Base-by-base conservation (phyloP, 441 rosid genomes). In the Flueggea neowawraea region DNA sequence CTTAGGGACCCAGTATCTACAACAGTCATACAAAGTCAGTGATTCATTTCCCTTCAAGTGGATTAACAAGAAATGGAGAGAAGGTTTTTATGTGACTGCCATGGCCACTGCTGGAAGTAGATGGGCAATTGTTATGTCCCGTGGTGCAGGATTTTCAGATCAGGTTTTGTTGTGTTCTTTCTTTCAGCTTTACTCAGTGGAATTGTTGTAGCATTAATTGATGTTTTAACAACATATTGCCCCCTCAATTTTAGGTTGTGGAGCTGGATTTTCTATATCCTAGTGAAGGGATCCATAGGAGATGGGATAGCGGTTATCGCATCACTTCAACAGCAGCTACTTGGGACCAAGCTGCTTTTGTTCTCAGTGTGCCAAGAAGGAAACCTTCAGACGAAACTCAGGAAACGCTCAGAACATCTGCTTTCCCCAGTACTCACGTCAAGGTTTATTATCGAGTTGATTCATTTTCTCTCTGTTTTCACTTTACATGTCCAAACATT, bases 101-200 rank as follows among this genome's bases (percentile, higher is more conserved):
- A 94, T 91, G 99, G 95, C 96, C 64, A 89, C 99, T 69, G 79
- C 97, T 62, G 97, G 96, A 60, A 84, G 85, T 76, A 76, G 86
- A 84, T 95, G 99, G 99, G 97, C 90, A 41, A 84, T 95, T 58
- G 95, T 95, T 39, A 95, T 95, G 99, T 89, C 99, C 41, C 93
- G 96, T 28, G 97, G 96, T 57, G 91, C 92, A 16, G 80, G 80
- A 62, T 89, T 82, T 80, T 82, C 94, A 28, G 89, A 84, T 60
- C 99, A 95, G 99, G 97, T 94, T 48, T 57, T 41, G 22, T 39
- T 16, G 15, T 12, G 15, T 44, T 10, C 4, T 1, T 36, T 36
- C 41, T 7, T 12, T 4, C 8, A 39, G n/a, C 22, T 15, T 11
- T 39, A 10, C 0, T 33, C 6, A 13, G 13, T 7, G 16, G 16